Evolutionary conservation across 306 rosid species (phyloP), one percentile per base, ranked within the genome.

Genomic region (Bauhinia variegata): DNA sequence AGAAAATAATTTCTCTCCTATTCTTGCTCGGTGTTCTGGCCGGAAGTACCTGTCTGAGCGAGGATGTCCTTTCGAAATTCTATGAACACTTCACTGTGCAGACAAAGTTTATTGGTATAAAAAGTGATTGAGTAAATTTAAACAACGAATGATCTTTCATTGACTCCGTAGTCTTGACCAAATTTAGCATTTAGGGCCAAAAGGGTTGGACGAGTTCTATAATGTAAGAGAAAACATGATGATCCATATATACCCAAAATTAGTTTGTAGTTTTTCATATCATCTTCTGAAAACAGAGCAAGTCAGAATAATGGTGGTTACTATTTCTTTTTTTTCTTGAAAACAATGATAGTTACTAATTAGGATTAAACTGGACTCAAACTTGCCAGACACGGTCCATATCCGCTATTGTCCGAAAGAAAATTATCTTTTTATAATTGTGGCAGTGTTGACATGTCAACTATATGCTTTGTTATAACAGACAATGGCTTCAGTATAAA

Each of bases 371-470:
- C 36, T 67, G 62, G 55, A 39, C 68, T 67, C 70, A 67, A 36
- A 36, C 8, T 36, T 5, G 9, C 59, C 19, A 33, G 50, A 37
- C 41, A 30, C 4, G 12, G 61, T 34, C 60, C 13, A 41, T 56
- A 48, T n/a, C 12, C 68, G 68, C 75, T 64, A 43, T 15, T 68
- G 37, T 64, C 80, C 83, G 43, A 70, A 57, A n/a, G 38, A 51
- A 58, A 68, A 33, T 61, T 60, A 23, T 32, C 38, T 23, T 16
- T 56, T 56, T 68, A 62, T 64, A 66, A 76, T 67, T 67, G 69
- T 51, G 75, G 80, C n/a, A 75, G 65, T 80, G 88, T 63, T 80
- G 90, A 89, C 88, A 72, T 72, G 57, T 73, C 86, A 86, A 73
- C 88, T 51, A 48, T 49, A 73, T 48, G 34, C 51, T 72, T 69